phyloP scores from a whole-genome alignment of 345 rosid genomes.

The Citrus sp. region DNA sequence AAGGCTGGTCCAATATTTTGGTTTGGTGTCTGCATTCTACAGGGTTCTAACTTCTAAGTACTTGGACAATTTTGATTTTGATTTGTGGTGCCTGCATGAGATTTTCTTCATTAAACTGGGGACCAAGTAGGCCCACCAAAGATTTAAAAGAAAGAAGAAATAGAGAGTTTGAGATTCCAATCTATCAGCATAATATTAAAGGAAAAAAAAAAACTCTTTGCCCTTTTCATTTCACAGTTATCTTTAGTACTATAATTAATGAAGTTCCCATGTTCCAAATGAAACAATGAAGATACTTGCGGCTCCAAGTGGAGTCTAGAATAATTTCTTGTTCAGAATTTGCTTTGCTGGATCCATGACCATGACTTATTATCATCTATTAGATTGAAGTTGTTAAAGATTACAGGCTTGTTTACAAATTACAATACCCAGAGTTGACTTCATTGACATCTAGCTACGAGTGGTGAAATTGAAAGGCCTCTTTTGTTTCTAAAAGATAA shows the following conservation, averaged over 20 bases:
- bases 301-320: neutral
- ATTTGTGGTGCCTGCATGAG: neutral
- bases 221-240: neutral
- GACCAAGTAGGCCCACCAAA: neutral
- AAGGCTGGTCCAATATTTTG: constrained; percentile 16
- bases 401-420: too few relatives aligned
- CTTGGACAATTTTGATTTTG: neutral
- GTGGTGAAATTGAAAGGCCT: too few relatives aligned
- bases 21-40: too few relatives aligned
- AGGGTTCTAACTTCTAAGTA: neutral
- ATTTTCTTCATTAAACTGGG: neutral
- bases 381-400: too few relatives aligned
- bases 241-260: neutral
- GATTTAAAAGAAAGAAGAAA: neutral
- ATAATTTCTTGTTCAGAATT: neutral
- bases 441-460: too few relatives aligned
- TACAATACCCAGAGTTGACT: too few relatives aligned
- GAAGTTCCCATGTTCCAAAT: neutral
- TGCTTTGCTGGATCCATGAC: neutral
- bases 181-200: neutral
- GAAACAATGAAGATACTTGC: neutral
- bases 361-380: neutral
- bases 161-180: constrained; percentile 5
- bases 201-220: too few relatives aligned
- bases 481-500: too few relatives aligned